These are phyloP conservation scores for Hypomyces rosellus DNA, from an alignment of 2,329 filamentous ascomycete species.

Conservation along the genomic window DNA sequence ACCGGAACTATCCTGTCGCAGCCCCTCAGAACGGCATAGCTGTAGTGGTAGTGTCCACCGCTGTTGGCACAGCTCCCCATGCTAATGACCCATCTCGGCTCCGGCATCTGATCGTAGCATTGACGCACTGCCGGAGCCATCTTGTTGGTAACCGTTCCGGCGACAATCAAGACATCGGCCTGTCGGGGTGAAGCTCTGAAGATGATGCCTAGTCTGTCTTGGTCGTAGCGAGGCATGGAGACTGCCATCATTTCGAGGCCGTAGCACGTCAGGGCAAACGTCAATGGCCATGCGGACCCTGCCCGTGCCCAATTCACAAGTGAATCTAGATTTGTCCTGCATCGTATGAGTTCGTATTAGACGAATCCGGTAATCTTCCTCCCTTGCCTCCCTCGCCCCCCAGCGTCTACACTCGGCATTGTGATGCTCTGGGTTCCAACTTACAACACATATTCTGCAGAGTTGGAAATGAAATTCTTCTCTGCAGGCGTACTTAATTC, in stretches of 20 bases:
- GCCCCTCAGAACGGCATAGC: conserved; percentile 59
- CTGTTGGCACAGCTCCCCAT: conserved; percentile 69
- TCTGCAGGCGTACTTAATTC: no score
- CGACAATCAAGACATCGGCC: conserved; percentile 60
- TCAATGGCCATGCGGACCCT: no score
- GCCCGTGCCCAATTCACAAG: no score
- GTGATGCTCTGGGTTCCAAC: no score
- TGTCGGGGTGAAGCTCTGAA: conserved; percentile 61
- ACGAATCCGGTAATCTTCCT: no score
- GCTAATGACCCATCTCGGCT: conserved; percentile 57
- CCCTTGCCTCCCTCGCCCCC: no score
- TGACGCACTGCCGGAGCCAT: conserved; percentile 59
- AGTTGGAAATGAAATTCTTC: no score
- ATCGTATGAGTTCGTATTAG: no score
- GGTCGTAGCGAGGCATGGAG: conserved; percentile 56
- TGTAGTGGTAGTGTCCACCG: conserved; percentile 69
- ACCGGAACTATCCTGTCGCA: conserved; percentile 62
- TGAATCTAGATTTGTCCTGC: no score
- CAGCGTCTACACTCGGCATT: no score
- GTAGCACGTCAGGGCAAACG: conserved; percentile 51
- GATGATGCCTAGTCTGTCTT: conserved; percentile 59
- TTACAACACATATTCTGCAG: no score
- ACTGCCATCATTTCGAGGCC: conserved; percentile 59
- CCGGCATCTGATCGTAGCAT: conserved; percentile 63
- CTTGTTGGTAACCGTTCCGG: conserved; percentile 62